Base-by-base conservation (phyloP, 176 grass and related monocot species). In the Oryza longistaminata region DNA sequence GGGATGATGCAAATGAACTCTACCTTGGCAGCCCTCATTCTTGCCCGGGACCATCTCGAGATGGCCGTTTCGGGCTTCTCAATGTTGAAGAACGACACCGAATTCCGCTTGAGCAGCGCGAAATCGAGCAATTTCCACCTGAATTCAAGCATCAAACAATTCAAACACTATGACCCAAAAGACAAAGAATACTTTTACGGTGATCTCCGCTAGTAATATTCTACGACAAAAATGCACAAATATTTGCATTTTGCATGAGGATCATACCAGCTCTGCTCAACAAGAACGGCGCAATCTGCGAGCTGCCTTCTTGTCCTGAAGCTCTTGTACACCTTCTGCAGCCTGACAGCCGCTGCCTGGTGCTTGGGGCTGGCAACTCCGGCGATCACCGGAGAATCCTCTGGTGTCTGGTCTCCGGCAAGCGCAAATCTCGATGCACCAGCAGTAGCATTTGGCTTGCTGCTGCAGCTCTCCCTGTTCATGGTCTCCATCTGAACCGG, bases 101-200 rank as follows among this genome's bases (percentile, higher is more conserved):
- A 97, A 29, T 81, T 97, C 69, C 88, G 88, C 83, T 97, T 92
- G 78, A 97, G 84, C 79, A 97, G 76, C 0, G 89, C 90, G 76
- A 97, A 97, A 66, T 97, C 94, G 19, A 97, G 83, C 66, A 94
- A n/a, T 62, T 97, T 92, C 94, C 94, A 97, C 92, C 92, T 94
- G 68, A 83, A 85, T 39, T 85, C 27, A 80, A 83, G 29, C 7
- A 69, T 17, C 22, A 80, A 2, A 74, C 52, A 60, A n/a, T 43
- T 61, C 68, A 26, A 73, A 49, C 81, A 66, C 7, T 31, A 78
- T 17, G 44, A 58, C 11, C 14, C 62, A 15, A 26, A 5, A 24
- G 43, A 27, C 26, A 69, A 24, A n/a, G 33, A 67, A 3, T 43
- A 11, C 1, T 69, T 8, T 31, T 2, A 16, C 7, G 48, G 39